Evolutionary conservation across 495 filamentous ascomycete species (phyloP).

Genomic region (Penicillium samsonianum): DNA sequence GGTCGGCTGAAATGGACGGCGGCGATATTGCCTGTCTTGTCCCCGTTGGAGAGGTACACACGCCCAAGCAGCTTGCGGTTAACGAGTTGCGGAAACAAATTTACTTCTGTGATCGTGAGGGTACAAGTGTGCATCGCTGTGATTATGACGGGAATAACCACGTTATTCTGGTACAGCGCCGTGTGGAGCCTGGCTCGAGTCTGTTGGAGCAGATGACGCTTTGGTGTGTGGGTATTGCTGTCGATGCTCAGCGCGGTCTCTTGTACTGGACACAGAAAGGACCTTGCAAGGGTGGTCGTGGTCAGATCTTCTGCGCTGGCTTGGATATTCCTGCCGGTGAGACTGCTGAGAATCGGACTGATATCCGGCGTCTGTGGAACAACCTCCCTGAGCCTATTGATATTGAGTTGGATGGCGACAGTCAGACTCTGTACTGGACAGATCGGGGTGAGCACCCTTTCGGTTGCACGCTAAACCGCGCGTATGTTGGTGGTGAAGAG

Average conservation of each 20-base stretch:
- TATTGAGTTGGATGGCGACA: slow-evolving; percentile 46
- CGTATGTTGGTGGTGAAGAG: slow-evolving; percentile 22
- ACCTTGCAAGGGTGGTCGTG: slow-evolving; percentile 43
- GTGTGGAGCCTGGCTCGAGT: slow-evolving; percentile 23
- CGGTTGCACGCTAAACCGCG: slow-evolving; percentile 32
- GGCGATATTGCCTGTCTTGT: slow-evolving; percentile 40
- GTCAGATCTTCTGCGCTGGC: slow-evolving; percentile 49
- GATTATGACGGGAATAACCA: slow-evolving; percentile 48
- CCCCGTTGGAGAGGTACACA: slow-evolving; percentile 43
- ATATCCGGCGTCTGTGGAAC: slow-evolving; percentile 46
- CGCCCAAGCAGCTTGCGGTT: slow-evolving; percentile 55
- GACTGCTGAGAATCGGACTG: slow-evolving; percentile 31
- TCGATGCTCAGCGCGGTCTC: slow-evolving; percentile 37
- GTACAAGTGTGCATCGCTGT: slow-evolving; percentile 47
- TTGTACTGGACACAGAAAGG: slow-evolving; percentile 65
- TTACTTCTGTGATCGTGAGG: slow-evolving; percentile 59
- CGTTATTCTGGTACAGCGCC: slow-evolving; percentile 40
- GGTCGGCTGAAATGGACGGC: slow-evolving; percentile 49
- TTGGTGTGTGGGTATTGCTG: slow-evolving; percentile 56
- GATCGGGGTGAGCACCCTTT: slow-evolving; percentile 51
- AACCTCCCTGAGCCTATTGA: slow-evolving; percentile 57
- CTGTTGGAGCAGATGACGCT: slow-evolving; percentile 32
- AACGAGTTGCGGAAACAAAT: slow-evolving; percentile 34
- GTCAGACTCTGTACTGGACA: slow-evolving; percentile 53
- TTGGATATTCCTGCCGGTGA: slow-evolving; percentile 38